Base-by-base conservation (phyloP, 1,284 basidiomycete genomes). In the Lignosus rhinocerotis region DNA sequence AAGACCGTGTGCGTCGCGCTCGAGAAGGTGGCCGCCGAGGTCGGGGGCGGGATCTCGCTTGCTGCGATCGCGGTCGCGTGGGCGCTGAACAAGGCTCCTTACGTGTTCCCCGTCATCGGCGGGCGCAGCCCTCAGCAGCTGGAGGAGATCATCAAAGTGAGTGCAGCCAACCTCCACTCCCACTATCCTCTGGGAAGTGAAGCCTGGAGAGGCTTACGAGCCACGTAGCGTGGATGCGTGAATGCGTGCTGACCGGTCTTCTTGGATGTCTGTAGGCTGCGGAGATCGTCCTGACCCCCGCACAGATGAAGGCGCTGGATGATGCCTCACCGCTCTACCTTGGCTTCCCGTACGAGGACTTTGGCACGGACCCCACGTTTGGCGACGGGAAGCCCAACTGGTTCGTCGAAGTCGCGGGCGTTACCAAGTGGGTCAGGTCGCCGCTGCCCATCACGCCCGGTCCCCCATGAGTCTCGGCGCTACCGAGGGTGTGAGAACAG, bases 261-360 rank as follows among this genome's bases (percentile, higher is more conserved):
- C 36, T 38, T 2, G 9, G n/a, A 16, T 19, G n/a, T 19, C 10
- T 5, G 33, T 71, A 81, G 53, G 79, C 77, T 0, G 72, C 83
- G n/a, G 69, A 74, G 7, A 75, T 84, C 43, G 59, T 66, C 0
- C 73, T 84, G 32, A 72, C 71, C 6, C 47, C 65, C 0, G 75
- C 75, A 31, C 81, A 83, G 11, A 76, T 83, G 52, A 61, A 72
- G 56, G 69, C 68, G 42, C 55, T 82, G 6, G 81, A 82, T 52
- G 70, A 66, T 12, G 62, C 76, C 8, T 16, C 72, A 5, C 70
- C 74, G 0, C 79, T 80, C 65, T 70, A 76, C 32, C 65, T 59
- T 9, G 81, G 79, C 0, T 82, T 81, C 68, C 80, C 80, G 1
- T 59, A 63, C 51, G 52, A 33, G 5, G 47, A 76, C 51, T 73